These are phyloP conservation scores for Xylariaceae sp. DNA, from an alignment of 2,329 filamentous ascomycete species.

Conservation along the genomic window DNA sequence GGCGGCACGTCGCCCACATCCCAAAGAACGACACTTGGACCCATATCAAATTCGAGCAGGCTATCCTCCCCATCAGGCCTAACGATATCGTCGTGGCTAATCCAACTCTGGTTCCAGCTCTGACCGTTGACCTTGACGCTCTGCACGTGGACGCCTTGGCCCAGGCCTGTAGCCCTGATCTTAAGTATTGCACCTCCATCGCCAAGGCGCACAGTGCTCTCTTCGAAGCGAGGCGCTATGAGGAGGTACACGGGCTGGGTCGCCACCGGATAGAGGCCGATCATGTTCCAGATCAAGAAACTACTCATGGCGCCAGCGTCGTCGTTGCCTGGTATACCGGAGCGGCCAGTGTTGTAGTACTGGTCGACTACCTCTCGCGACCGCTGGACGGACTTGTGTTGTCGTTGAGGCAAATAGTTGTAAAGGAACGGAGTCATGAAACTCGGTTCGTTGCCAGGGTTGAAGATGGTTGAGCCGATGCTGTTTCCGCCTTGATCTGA, in stretches of 20 bases:
- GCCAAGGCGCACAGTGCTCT: constrained; percentile 44
- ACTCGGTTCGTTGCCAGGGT: constrained; percentile 54
- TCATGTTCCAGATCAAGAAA: constrained; percentile 53
- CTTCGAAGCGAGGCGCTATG: constrained; percentile 43
- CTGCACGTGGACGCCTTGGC: constrained; percentile 45
- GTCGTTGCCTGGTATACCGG: constrained; percentile 53
- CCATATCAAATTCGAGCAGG: constrained; percentile 43
- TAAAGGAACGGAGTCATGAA: constrained; percentile 55
- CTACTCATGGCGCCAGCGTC: constrained; percentile 57
- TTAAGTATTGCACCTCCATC: constrained; percentile 37
- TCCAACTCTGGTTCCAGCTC: constrained; percentile 49
- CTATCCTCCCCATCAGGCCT: constrained; percentile 34
- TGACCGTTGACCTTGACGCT: constrained; percentile 48
- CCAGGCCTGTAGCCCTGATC: constrained; percentile 41
- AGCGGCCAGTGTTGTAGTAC: constrained; percentile 42
- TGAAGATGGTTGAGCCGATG: constrained; percentile 42
- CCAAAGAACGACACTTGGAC: constrained; percentile 35
- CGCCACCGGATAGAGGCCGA: constrained; percentile 52
- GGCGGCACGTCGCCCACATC: constrained; percentile 47
- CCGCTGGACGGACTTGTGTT: constrained; percentile 46
- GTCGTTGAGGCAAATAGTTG: constrained; percentile 46
- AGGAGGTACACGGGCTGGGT: constrained; percentile 54
- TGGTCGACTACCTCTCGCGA: constrained; percentile 44
- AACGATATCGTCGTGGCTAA: constrained; percentile 46
- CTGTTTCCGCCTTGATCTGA: constrained; percentile 45